Evolutionary conservation across 805 yeast genomes (phyloP).

Genomic region (Scheffersomyces coipomensis): DNA sequence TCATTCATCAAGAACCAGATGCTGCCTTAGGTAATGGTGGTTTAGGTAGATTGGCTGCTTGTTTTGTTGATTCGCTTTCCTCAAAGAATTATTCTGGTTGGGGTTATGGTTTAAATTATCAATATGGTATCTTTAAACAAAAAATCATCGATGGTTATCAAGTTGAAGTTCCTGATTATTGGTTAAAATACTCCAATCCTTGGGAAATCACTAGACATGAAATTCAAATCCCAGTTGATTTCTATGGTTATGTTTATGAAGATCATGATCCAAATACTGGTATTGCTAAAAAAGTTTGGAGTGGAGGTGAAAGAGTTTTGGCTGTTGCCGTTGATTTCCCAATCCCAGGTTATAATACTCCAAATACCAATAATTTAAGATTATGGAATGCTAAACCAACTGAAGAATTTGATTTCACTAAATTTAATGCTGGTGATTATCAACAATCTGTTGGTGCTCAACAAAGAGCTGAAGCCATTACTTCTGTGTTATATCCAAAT

Average conservation of each 20-base stretch:
- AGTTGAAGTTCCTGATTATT: slow-evolving; percentile 91
- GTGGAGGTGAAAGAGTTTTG: slow-evolving; percentile 83
- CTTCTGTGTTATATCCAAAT: slow-evolving; percentile 91
- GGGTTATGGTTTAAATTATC: slow-evolving; percentile 94
- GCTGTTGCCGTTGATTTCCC: slow-evolving; percentile 93
- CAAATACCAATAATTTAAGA: slow-evolving; percentile 83
- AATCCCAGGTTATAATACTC: slow-evolving; percentile 83
- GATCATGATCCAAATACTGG: slow-evolving; percentile 54
- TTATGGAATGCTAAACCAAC: slow-evolving; percentile 91
- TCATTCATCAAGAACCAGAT: slow-evolving; percentile 84
- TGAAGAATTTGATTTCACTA: slow-evolving; percentile 84
- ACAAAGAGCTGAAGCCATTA: slow-evolving; percentile 87
- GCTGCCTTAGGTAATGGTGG: slow-evolving; percentile 97
- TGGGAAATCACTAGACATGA: slow-evolving; percentile 91
- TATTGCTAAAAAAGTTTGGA: slow-evolving; percentile 65
- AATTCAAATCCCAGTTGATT: slow-evolving; percentile 85
- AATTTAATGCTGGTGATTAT: slow-evolving; percentile 91
- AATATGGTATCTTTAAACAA: slow-evolving; percentile 91
- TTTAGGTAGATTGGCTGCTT: slow-evolving; percentile 90
- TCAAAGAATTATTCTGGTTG: slow-evolving; percentile 89
- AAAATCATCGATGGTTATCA: slow-evolving; percentile 89
- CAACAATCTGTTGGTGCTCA: slow-evolving; percentile 78
- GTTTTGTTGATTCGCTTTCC: slow-evolving; percentile 85
- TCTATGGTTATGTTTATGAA: slow-evolving; percentile 77
- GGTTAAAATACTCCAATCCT: slow-evolving; percentile 86